Conservation (phyloP, 2,329 filamentous ascomycete genomes). For the Curvularia sp. region DNA sequence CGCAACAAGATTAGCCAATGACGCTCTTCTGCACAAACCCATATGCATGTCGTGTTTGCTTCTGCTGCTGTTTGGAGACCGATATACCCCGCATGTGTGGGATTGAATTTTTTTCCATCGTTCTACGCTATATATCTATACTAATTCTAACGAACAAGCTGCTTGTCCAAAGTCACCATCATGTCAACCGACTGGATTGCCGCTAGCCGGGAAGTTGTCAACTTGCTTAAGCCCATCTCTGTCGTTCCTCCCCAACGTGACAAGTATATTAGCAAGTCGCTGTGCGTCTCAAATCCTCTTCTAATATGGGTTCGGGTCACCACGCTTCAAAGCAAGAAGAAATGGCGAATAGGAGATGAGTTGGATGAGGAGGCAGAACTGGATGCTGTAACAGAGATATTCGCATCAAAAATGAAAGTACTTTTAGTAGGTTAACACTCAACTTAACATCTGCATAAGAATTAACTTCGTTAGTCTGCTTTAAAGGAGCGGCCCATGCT, state of each 20-base stretch:
- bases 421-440: not conserved
- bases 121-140: not conserved
- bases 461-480: not conserved
- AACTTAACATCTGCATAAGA: not conserved
- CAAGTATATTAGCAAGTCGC: not conserved
- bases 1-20: not conserved
- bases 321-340: not conserved
- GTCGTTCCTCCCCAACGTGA: not conserved
- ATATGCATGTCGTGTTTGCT: not conserved
- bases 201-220: not conserved
- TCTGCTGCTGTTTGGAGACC: not conserved
- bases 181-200: not conserved
- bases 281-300: not conserved
- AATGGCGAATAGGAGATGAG: not conserved
- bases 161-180: not conserved
- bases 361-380: not conserved
- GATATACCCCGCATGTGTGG: not conserved
- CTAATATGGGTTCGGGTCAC: not conserved
- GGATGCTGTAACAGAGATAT: not conserved
- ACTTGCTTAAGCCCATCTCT: not conserved
- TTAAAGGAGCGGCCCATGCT: not conserved
- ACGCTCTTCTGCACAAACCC: not conserved
- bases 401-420: not conserved
- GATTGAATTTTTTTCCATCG: not conserved
- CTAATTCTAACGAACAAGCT: not conserved